Base-by-base conservation (phyloP, 2,329 filamentous ascomycete species). In the Microdochium nivale region DNA sequence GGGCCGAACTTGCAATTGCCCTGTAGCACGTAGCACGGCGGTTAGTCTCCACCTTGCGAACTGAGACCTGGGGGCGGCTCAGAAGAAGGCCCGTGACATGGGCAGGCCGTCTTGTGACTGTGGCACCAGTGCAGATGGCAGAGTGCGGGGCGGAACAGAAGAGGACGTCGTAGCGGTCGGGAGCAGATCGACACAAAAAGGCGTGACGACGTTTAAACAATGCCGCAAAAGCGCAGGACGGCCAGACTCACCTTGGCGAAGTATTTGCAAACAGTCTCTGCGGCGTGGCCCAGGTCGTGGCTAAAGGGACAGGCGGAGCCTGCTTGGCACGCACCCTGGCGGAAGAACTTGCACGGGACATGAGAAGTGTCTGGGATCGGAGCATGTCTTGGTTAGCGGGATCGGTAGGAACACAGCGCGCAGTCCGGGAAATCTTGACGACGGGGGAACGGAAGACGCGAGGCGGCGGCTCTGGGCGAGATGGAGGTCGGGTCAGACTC, bases 281-380 rank as follows among this genome's bases (percentile, higher is more conserved):
- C 81, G 40, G 90, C 83, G 27, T 84, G 80, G 66, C 94, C 88
- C 57, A 94, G 84, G 57, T 95, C 92, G 73, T 99, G 94, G 62
- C 90, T 89, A 72, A 97, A 99, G 40, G 94, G 94, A 74, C 94
- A 99, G 58, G 91, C 90, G 67, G 88, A 88, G 61, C 94, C 94
- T 53, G 94, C 94, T 78, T 97, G 92, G 70, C 94, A 99, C 63
- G 90, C 85, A 67, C 92, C 91, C 74, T 96, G 90, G 51, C 90
- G 86, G 72, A 94, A 99, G 86, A 99, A 99, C 78, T 97, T 97
- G 87, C 94, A 99, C 37, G 94, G 94, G 46, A 99, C 94, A 74
- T 97, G 94, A 55, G 91, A 87, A 19, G 94, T 96, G 70, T 96
- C 92, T 96, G 57, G 51, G 32, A 52, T 54, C 51, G 44, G 27